Conservation (phyloP, 768 basidiomycete species). For the Phanerodontia chrysosporium region DNA sequence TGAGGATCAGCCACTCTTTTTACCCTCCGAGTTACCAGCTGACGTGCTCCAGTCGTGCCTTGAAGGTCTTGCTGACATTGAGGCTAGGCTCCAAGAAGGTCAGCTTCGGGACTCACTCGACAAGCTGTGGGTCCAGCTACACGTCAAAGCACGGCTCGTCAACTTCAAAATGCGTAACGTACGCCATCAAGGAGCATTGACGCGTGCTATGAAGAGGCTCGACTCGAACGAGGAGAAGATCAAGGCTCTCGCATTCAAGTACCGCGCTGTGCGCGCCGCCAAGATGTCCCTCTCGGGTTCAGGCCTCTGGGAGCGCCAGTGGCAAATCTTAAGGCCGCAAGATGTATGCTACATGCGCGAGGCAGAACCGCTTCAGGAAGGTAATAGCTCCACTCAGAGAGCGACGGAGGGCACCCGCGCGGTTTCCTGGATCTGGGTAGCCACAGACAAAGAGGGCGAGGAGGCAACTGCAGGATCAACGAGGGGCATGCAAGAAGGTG, state of each 20-base stretch:
- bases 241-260: background rate
- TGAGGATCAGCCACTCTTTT: constrained; percentile 3
- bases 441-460: background rate
- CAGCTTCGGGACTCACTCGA: constrained; percentile 15
- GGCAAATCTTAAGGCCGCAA: background rate
- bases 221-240: constrained; percentile 1
- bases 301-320: background rate
- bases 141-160: constrained; percentile 12
- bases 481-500: background rate
- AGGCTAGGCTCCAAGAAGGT: constrained; percentile 12
- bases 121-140: constrained; percentile 13
- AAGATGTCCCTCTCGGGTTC: background rate
- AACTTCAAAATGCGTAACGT: constrained; percentile 11
- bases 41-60: too few relatives aligned
- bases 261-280: constrained; percentile 3
- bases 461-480: background rate
- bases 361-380: background rate
- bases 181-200: constrained; percentile 11
- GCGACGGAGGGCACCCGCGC: constrained; percentile 6
- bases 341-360: constrained; percentile 7
- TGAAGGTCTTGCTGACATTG: background rate
- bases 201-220: constrained; percentile 4
- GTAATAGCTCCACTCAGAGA: background rate
- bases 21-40: background rate
- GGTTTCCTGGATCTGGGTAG: constrained; percentile 16